A percentile compares a stretch with the other conserved stretches of the same genome.
These are phyloP conservation scores for Suillus variegatus DNA, from an alignment of 768 basidiomycete species.

Conservation along the genomic window DNA sequence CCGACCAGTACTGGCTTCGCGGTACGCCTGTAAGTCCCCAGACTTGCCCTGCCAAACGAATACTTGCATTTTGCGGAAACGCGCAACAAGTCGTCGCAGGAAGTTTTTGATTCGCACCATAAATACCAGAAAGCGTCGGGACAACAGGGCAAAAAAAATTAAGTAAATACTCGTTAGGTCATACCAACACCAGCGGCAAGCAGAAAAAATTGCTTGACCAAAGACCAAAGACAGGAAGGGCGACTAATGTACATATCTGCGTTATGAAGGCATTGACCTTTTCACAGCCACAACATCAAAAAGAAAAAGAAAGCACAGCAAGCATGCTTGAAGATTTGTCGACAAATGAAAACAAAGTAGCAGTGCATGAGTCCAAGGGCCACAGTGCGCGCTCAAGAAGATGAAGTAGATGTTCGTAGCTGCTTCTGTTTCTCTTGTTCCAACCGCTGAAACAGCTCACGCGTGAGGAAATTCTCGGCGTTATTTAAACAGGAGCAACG, in stretches of 20 bases:
- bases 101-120: no score
- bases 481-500: constrained; percentile 26
- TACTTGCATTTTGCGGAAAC: no score
- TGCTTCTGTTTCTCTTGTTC: constrained; percentile 93
- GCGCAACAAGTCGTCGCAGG: no score
- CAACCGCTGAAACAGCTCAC: constrained; percentile 53
- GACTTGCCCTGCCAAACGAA: neutral
- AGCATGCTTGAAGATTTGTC: neutral
- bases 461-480: constrained; percentile 12
- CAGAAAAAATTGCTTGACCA: constrained; percentile 5
- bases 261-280: neutral
- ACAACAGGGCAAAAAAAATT: neutral
- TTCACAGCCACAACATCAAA: neutral
- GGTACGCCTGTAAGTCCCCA: neutral
- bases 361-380: constrained; percentile 4
- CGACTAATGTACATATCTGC: constrained; percentile 7
- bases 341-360: neutral
- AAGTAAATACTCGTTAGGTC: constrained; percentile 3
- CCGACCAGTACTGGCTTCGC: neutral
- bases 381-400: constrained; percentile 23
- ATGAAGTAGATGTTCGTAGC: constrained; percentile 39
- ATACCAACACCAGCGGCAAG: neutral
- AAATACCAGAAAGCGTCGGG: neutral
- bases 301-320: neutral
- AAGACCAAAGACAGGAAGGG: neutral